Evolutionary conservation across 371 early-diverging fungal species (phyloP), one percentile per base, ranked within the genome.

Genomic region (Sporodiniella umbellata): DNA sequence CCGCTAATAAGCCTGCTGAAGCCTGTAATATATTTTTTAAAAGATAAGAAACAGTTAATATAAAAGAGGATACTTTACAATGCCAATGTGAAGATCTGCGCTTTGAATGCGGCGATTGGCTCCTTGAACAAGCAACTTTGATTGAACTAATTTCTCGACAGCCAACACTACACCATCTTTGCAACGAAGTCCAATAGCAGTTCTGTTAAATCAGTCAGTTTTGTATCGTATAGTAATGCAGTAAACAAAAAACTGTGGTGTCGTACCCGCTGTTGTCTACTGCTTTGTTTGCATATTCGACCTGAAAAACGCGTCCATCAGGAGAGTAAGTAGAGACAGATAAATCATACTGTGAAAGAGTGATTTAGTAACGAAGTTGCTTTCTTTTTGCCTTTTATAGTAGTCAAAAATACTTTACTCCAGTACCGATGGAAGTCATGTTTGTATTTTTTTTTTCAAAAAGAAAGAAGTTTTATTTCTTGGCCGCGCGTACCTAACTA

Each of bases 191-290:
- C 97, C 98, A 52, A 98, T 88, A 25, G 91, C 88, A 23, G 98
- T 98, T 37, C 95, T 18, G 22, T 21, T 31, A 8, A 31, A n/a
- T n/a, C n/a, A n/a, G n/a, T n/a, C n/a, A n/a, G n/a, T 28, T 28
- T 28, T 28, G 30, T 7, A 28, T 28, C n/a, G n/a, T n/a, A n/a
- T n/a, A 31, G 12, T 8, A 31, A 31, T 10, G 31, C 7, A 31
- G 12, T 0, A 31, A 31, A 31, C 1, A 31, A 31, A 31, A 31
- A 31, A 31, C 31, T 31, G 7, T 31, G 12, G 31, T n/a, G n/a
- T n/a, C n/a, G 53, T 81, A 94, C 94, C 98, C 99, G 71, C 93
- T 90, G 81, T 96, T 96, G 58, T 99, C 98, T 23, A 98, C 97
- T 30, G 99, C 98, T 72, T 99, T 97, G 51, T 81, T 72, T 42